Evolutionary conservation across 2,329 filamentous ascomycete genomes (phyloP), one percentile per base, ranked within the genome.

Genomic region (Tolypocladium cylindrosporum): DNA sequence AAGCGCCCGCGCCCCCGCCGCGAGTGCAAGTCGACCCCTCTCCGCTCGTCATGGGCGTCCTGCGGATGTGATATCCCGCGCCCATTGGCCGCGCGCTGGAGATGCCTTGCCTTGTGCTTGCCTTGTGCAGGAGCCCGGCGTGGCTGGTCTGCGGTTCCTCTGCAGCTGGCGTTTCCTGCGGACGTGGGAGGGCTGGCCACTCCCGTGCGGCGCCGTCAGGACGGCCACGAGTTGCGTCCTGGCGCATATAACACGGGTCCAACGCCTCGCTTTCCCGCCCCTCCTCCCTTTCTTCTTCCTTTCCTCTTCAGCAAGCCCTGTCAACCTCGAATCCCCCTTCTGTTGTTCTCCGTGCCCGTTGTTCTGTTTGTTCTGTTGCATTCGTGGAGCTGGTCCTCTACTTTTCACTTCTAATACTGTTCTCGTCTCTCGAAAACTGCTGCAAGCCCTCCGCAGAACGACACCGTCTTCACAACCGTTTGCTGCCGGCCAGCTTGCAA

Each of bases 221-320:
- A 4, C 27, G 45, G 45, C 45, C 48, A 5, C 48, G 45, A 34
- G 27, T 34, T 34, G 27, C 27, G 48, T 31, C 19, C 48, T 34
- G 27, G 43, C 16, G 34, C n/a, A 57, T 42, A 45, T 36, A 43
- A 37, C 24, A 41, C 7, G 5, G 24, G 9, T 68, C 68, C 67
- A 65, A 66, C 60, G 51, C 67, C 66, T 67, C 66, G 69, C 67
- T 64, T 67, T 43, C 19, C 31, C 36, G 19, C 21, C 42, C 21
- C 36, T 36, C 14, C 24, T 70, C 69, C 68, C 37, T n/a, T 21
- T 74, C 74, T 73, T 67, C 70, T 76, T 76, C 72, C 74, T 75
- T 68, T 68, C 67, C 67, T 83, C 84, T 79, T 79, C 79, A 87
- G 85, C 86, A 88, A 88, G 85, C 77, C 76, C 69, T 78, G 73